Percentiles rank a stretch among this genome's conserved stretches.
Conservation (phyloP, 2,329 filamentous ascomycete genomes). For the Ceratocystis papillata region DNA sequence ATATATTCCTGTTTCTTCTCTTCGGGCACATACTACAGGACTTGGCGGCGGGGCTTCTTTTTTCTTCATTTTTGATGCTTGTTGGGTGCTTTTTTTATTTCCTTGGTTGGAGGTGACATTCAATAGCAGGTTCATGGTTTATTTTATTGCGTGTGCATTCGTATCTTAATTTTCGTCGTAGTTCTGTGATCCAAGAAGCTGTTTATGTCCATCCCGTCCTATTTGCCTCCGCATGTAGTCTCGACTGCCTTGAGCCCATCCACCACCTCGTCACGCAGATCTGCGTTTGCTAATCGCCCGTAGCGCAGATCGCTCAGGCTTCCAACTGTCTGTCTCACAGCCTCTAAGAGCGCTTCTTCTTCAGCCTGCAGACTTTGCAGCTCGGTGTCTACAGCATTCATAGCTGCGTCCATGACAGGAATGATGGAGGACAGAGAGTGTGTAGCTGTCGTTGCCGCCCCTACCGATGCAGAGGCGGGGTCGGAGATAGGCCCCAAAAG, state of each 20-base stretch:
- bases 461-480: constrained; percentile 33
- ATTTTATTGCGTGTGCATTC: constrained; percentile 2
- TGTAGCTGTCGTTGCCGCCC: constrained; percentile 33
- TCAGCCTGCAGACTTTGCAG: constrained; percentile 56
- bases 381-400: constrained; percentile 54
- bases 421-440: constrained; percentile 57
- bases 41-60: constrained; percentile 9
- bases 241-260: constrained; percentile 51
- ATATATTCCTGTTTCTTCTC: constrained; percentile 20
- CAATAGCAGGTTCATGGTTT: constrained; percentile 9
- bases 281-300: constrained; percentile 57
- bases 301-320: constrained; percentile 74
- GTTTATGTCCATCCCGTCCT: not conserved
- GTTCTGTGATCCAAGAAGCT: constrained; percentile 4
- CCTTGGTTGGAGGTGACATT: not conserved
- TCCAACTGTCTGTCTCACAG: constrained; percentile 56
- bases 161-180: not conserved
- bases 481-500: constrained; percentile 17
- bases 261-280: constrained; percentile 55
- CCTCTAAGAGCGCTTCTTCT: constrained; percentile 47
- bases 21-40: constrained; percentile 26
- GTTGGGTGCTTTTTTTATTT: not conserved
- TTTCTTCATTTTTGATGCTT: constrained; percentile 24
- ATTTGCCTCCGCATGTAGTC: constrained; percentile 21
- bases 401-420: constrained; percentile 57